phyloP scores from a whole-genome alignment of 345 rosid species.

The Hevea brasiliensis region DNA sequence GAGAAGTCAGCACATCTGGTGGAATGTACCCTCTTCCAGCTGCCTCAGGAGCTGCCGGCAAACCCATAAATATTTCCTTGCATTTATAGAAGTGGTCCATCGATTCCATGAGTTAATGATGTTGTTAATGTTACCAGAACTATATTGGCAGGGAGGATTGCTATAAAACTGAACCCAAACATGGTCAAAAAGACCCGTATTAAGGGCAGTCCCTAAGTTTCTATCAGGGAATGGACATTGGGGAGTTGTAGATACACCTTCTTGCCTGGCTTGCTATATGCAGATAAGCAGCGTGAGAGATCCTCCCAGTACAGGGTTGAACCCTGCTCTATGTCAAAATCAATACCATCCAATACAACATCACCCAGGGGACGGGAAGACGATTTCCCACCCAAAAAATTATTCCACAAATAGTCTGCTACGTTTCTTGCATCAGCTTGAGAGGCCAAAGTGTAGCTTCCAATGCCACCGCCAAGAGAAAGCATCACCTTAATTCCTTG shows the following conservation, averaged over 20 bases:
- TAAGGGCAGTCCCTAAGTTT: constrained; percentile 26
- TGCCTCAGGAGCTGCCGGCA: constrained; percentile 36
- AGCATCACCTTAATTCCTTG: constrained; percentile 34
- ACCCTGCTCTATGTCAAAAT: constrained; percentile 32
- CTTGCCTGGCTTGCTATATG: constrained; percentile 13
- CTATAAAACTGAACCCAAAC: constrained; percentile 37
- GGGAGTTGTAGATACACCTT: constrained; percentile 36
- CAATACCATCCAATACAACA: constrained; percentile 30
- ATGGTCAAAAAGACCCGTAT: constrained; percentile 29
- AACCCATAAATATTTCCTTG: constrained; percentile 26
- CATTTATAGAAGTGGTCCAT: constrained; percentile 22
- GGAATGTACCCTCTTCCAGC: constrained; percentile 40
- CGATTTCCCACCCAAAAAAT: constrained; percentile 32
- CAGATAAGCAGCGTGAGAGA: constrained; percentile 25
- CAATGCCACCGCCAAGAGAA: constrained; percentile 34
- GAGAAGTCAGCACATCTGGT: constrained; percentile 22
- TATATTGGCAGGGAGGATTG: constrained; percentile 31
- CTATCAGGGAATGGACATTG: constrained; percentile 36
- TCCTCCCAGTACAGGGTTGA: constrained; percentile 22
- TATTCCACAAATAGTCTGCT: constrained; percentile 30
- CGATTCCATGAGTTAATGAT: constrained; percentile 31
- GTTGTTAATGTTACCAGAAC: constrained; percentile 16
- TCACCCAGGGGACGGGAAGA: constrained; percentile 28
- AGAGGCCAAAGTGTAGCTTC: constrained; percentile 29
- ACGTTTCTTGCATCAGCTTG: constrained; percentile 23